Evolutionary conservation across 2,329 filamentous ascomycete genomes (phyloP).

Genomic region (Plenodomus biglobosus): DNA sequence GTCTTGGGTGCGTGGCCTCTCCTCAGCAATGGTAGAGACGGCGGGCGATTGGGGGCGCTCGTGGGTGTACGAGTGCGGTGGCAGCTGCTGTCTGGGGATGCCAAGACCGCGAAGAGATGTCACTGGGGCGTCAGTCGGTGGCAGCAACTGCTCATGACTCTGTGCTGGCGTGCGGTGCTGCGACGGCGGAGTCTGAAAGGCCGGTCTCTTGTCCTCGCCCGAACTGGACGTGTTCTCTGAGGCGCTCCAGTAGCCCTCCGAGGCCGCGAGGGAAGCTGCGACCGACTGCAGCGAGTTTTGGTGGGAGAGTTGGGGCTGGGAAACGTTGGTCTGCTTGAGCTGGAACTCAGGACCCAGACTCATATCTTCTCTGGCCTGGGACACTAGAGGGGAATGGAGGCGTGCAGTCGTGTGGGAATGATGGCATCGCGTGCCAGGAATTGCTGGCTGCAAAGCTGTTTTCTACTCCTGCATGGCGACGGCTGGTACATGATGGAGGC

Average conservation of each 20-base stretch:
- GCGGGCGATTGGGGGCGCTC: conserved; percentile 26
- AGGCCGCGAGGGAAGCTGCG: conserved; percentile 52
- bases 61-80: conserved; percentile 17
- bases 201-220: conserved; percentile 35
- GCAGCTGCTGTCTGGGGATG: conserved; percentile 35
- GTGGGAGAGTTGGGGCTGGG: conserved; percentile 45
- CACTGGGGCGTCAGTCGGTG: conserved; percentile 29
- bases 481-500: conserved; percentile 30
- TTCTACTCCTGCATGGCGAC: conserved; percentile 31
- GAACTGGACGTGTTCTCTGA: conserved; percentile 45
- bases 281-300: conserved; percentile 50
- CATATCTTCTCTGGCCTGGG: conserved; percentile 36
- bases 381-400: conserved; percentile 31
- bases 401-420: conserved; percentile 31
- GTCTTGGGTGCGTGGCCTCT: conserved; percentile 32
- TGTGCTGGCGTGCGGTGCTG: conserved; percentile 36
- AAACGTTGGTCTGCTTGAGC: conserved; percentile 48
- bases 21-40: conserved; percentile 39
- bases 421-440: conserved; percentile 26
- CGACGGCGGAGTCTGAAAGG: conserved; percentile 41
- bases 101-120: conserved; percentile 38
- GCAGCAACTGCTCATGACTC: conserved; percentile 43
- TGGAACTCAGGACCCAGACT: conserved; percentile 41
- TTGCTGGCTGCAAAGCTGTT: conserved; percentile 22
- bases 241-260: conserved; percentile 55